Percentiles rank a stretch among this genome's conserved stretches.
Evolutionary conservation across 2,329 filamentous ascomycete species (phyloP).

Genomic region (Hyphodiscus sp.): DNA sequence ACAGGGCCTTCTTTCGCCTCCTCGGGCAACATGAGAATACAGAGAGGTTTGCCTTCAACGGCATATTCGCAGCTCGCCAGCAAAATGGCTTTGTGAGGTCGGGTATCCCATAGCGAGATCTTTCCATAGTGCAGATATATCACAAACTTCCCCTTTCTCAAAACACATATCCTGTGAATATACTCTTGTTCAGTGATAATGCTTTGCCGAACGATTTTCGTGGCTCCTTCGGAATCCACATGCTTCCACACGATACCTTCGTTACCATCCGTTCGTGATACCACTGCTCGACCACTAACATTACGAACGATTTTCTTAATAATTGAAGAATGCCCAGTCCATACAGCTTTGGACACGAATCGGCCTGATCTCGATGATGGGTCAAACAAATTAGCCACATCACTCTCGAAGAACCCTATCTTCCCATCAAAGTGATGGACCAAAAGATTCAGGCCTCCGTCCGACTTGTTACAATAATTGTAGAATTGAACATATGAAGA

Average conservation of each 20-base stretch:
- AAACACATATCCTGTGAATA: conserved; percentile 73
- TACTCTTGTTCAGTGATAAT: conserved; percentile 60
- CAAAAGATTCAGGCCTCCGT: conserved; percentile 64
- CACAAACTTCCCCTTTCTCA: conserved; percentile 71
- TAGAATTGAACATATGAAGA: conserved; percentile 58
- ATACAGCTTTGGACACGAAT: conserved; percentile 57
- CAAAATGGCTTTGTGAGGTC: conserved; percentile 49
- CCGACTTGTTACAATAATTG: conserved; percentile 61
- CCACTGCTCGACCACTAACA: conserved; percentile 69
- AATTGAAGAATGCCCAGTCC: conserved; percentile 77
- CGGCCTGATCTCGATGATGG: conserved; percentile 54
- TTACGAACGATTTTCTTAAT: conserved; percentile 85
- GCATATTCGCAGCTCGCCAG: conserved; percentile 54
- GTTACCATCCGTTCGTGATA: conserved; percentile 72
- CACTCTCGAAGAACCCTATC: conserved; percentile 74
- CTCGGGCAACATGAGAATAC: conserved; percentile 69
- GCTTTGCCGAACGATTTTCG: conserved; percentile 59
- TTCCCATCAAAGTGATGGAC: conserved; percentile 80
- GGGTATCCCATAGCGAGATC: conserved; percentile 76
- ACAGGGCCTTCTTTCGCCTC: conserved; percentile 43
- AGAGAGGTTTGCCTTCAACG: conserved; percentile 65
- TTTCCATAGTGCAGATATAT: conserved; percentile 69
- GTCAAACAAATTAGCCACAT: conserved; percentile 75
- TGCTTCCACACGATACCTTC: conserved; percentile 84
- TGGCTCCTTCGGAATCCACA: conserved; percentile 41